Evolutionary conservation across 2,329 filamentous ascomycete genomes (phyloP), one percentile per base, ranked within the genome.

Genomic region (Fusarium buharicum): DNA sequence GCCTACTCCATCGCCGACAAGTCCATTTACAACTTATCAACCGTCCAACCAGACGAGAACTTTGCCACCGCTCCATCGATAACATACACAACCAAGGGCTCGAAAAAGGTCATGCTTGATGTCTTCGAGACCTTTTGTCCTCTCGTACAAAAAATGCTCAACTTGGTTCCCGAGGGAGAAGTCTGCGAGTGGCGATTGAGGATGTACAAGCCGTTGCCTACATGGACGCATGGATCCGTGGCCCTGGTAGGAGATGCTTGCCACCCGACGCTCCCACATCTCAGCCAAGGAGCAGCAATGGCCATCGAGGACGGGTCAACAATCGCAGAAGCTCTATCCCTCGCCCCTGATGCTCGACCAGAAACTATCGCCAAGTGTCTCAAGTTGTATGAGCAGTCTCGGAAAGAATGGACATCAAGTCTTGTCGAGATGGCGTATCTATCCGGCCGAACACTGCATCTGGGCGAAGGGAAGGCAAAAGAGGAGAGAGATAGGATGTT

Each of bases 241-340:
- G 83, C 81, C 4, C 78, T 90, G 13, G 72, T 88, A 10, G 88
- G 87, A 40, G 87, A 90, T 68, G 83, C 86, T 3, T 89, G 86
- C 72, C 87, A 90, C 69, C 86, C 87, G 2, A 90, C 86, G 17
- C 82, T 90, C 43, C 88, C 87, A 1, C 87, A 90, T 68, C 79
- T 89, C 5, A 86, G 83, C 39, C 86, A 90, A 74, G 88, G 88
- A 33, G 87, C 88, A 11, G 86, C 87, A 9, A 87, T 88, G 78
- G 86, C 87, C 9, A 86, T 89, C 44, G 88, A 90, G 72, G 88
- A 90, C 66, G 87, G 84, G 2, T 86, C 84, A 17, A 66, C 65
- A 13, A 66, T 70, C 36, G 67, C 65, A 6, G 63, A 70, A 47
- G 64, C 59, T 8, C 63, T 70, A 14, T 64, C 56, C 10, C 51